phyloP scores from a whole-genome alignment of 495 filamentous ascomycete species.

The Hyaloscypha variabilis region DNA sequence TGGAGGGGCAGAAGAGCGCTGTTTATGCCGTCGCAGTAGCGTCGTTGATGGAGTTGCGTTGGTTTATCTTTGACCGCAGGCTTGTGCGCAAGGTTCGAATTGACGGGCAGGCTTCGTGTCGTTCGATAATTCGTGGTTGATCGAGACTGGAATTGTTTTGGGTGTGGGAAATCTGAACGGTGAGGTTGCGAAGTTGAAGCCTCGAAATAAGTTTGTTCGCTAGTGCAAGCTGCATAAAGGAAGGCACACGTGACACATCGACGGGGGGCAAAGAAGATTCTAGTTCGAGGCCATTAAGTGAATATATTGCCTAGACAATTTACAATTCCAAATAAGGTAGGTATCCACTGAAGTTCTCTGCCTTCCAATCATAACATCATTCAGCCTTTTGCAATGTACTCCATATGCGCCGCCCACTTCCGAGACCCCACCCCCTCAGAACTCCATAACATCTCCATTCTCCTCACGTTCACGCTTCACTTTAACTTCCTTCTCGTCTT shows the following conservation, averaged over 20 bases:
- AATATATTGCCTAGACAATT: not conserved
- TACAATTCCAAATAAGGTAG: not conserved
- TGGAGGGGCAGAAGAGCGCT: conserved; percentile 17
- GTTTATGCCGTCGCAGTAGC: conserved; percentile 1
- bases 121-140: not conserved
- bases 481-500: conserved; percentile 76
- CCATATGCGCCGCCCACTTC: not conserved
- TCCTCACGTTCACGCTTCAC: conserved; percentile 68
- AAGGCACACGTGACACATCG: not conserved
- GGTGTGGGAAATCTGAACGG: conserved; percentile 10
- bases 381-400: not conserved
- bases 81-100: conserved; percentile 16
- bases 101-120: conserved; percentile 13
- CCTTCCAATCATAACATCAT: conserved; percentile 1
- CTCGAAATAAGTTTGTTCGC: not conserved
- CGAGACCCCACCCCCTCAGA: conserved; percentile 40
- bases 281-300: not conserved
- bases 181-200: conserved; percentile 15
- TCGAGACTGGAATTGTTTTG: conserved; percentile 15
- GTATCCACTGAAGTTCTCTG: not conserved
- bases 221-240: not conserved
- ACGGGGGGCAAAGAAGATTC: not conserved
- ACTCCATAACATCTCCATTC: conserved; percentile 55
- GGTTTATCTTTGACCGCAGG: not conserved
- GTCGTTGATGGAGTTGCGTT: not conserved